Evolutionary conservation across 1,284 basidiomycete genomes (phyloP).

Genomic region (Ceratobasidium sp.): DNA sequence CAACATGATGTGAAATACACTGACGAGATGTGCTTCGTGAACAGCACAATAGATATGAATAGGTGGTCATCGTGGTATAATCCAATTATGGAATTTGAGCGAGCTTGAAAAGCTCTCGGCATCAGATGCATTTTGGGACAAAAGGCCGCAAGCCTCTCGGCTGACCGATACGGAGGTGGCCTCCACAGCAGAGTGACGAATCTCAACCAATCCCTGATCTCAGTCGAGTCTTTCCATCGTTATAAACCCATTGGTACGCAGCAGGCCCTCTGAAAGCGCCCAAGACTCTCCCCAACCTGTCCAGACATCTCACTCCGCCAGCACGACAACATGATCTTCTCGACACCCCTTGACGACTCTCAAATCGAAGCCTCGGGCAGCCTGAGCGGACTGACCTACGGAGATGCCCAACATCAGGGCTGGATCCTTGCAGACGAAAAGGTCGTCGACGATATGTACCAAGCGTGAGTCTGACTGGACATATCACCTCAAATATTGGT

Average conservation of each 20-base stretch:
- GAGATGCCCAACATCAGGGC: slow-evolving; percentile 46
- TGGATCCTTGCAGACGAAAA: slow-evolving; percentile 55
- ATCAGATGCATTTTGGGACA: slow-evolving; percentile 8
- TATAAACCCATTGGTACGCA: slow-evolving; percentile 14
- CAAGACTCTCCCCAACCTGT: background rate
- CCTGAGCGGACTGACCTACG: slow-evolving; percentile 21
- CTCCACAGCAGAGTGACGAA: slow-evolving; percentile 24
- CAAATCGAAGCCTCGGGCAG: slow-evolving; percentile 35
- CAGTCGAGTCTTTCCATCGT: slow-evolving; percentile 27
- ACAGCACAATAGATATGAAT: background rate
- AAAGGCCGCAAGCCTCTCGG: slow-evolving; percentile 20
- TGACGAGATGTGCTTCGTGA: background rate
- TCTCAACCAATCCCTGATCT: slow-evolving; percentile 15
- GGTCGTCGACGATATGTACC: slow-evolving; percentile 57
- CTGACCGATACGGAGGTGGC: background rate
- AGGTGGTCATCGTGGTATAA: background rate
- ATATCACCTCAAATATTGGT: slow-evolving; percentile 9
- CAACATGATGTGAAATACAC: background rate
- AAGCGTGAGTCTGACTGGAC: slow-evolving; percentile 52
- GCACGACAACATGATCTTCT: slow-evolving; percentile 12
- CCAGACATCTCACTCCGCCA: slow-evolving; percentile 18
- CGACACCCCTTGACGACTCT: slow-evolving; percentile 42
- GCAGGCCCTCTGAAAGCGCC: slow-evolving; percentile 1
- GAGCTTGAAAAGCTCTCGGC: background rate
- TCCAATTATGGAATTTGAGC: background rate